Evolutionary conservation across 192 early-diverging fungal species (phyloP).

Genomic region (Jimgerdemannia lactiflua): DNA sequence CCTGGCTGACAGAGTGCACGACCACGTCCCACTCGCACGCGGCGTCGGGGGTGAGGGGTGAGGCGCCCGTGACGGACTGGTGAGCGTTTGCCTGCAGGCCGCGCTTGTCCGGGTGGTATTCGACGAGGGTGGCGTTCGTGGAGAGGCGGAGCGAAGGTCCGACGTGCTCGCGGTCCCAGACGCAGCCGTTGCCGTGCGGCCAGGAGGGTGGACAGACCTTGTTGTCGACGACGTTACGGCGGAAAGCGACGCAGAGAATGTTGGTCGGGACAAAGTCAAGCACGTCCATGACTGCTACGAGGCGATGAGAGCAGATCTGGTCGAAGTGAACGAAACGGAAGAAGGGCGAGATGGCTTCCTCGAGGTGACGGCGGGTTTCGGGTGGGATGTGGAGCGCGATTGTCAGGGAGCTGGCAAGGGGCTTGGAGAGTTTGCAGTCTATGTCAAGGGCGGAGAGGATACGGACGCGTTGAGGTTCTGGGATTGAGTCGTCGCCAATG

Average conservation of each 20-base stretch:
- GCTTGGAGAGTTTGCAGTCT: neutral
- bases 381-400: neutral
- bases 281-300: neutral
- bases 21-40: neutral
- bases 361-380: neutral
- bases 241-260: neutral
- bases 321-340: neutral
- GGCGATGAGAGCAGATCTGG: neutral
- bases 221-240: neutral
- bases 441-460: neutral
- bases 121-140: neutral
- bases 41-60: neutral
- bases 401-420: no score
- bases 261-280: neutral
- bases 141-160: neutral
- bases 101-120: neutral
- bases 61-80: neutral
- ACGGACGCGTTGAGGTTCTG: neutral
- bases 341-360: neutral
- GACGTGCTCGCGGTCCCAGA: neutral
- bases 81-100: neutral
- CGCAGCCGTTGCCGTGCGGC: neutral
- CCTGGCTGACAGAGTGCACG: neutral
- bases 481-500: neutral
- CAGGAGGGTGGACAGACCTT: neutral